These are phyloP conservation scores for Dendrocalamus sinicus DNA, from an alignment of 176 grass and related monocot species.

Conservation along the genomic window DNA sequence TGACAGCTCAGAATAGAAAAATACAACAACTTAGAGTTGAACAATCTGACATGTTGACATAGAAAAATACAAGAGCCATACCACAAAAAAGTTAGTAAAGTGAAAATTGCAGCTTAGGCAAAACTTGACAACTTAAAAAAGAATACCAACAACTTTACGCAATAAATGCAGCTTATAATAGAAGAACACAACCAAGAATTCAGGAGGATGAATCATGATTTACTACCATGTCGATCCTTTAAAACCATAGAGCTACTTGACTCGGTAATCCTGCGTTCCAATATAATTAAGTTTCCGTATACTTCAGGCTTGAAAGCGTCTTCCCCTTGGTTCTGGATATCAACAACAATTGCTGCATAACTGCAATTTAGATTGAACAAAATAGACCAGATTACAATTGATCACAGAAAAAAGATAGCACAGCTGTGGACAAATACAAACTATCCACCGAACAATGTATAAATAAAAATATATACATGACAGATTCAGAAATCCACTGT, in stretches of 20 bases:
- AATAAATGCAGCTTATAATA: conserved; percentile 1
- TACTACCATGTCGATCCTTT: conserved; percentile 80
- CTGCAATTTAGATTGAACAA: conserved; percentile 52
- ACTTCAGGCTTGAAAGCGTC: conserved; percentile 87
- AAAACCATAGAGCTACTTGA: conserved; percentile 64
- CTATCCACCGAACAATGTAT: background rate
- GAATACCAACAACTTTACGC: background rate
- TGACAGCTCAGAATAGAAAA: background rate
- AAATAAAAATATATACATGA: background rate
- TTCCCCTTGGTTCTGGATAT: conserved; percentile 87
- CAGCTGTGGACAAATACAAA: conserved; percentile 26
- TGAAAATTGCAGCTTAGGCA: conserved; percentile 13
- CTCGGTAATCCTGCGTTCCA: conserved; percentile 88
- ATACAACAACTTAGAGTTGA: background rate
- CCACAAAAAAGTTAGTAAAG: background rate
- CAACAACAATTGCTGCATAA: conserved; percentile 70
- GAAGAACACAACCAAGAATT: background rate
- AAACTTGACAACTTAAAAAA: conserved; percentile 14
- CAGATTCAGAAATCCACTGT: conserved; percentile 10
- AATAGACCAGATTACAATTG: conserved; percentile 28
- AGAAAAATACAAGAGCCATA: background rate
- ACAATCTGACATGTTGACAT: background rate
- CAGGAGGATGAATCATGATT: conserved; percentile 23
- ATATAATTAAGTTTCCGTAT: conserved; percentile 67
- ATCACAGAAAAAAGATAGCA: conserved; percentile 18